These are phyloP conservation scores for Simmondsia chinensis DNA, from an alignment of 148 eudicot genomes.

Conservation along the genomic window DNA sequence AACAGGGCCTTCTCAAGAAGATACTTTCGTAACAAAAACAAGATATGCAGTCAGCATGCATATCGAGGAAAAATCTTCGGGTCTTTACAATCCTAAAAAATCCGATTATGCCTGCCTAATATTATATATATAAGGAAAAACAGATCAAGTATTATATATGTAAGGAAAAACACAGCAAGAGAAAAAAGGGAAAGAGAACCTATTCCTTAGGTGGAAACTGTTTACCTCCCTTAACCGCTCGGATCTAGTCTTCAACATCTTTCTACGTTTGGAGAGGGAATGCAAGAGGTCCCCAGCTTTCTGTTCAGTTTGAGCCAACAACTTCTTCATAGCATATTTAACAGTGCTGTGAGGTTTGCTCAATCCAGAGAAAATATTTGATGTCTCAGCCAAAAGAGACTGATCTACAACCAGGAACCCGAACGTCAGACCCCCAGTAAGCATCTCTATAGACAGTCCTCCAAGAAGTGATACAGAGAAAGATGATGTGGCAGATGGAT, in stretches of 20 bases:
- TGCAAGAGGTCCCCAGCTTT: constrained; percentile 31
- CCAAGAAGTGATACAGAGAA: constrained; percentile 81
- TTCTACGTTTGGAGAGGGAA: constrained; percentile 44
- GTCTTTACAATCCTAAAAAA: no score
- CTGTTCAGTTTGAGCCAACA: constrained; percentile 62
- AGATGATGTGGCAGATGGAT: constrained; percentile 27
- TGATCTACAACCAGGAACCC: constrained; percentile 65
- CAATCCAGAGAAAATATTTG: constrained; percentile 60
- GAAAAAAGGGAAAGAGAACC: background rate
- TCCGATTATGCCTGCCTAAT: no score
- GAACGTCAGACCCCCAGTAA: constrained; percentile 80
- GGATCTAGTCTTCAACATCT: constrained; percentile 43
- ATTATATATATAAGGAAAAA: no score
- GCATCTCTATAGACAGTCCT: constrained; percentile 65
- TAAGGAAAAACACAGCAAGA: background rate
- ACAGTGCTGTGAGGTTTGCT: constrained; percentile 80
- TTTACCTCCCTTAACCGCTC: constrained; percentile 69
- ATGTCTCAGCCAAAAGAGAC: constrained; percentile 46
- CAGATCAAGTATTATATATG: background rate
- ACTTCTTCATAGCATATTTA: constrained; percentile 70
- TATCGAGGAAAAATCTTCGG: no score
- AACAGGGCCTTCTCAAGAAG: no score
- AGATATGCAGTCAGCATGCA: no score
- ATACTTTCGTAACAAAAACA: no score
- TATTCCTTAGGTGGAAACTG: background rate